Evolutionary conservation across 805 yeast genomes (phyloP).

Genomic region (Debaryomyces tyrocola): DNA sequence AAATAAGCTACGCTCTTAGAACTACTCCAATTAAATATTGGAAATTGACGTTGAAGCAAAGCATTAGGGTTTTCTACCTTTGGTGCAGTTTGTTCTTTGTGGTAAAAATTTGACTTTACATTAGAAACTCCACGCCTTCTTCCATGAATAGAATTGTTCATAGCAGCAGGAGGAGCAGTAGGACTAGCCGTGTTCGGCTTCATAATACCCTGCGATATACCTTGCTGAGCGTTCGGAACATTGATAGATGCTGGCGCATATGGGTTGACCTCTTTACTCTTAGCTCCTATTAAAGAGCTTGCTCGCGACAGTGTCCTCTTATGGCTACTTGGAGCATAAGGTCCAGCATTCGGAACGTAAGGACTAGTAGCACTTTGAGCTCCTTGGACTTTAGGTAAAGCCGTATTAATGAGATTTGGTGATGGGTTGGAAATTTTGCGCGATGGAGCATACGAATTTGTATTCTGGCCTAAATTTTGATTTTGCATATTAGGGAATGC

Average conservation of each 20-base stretch:
- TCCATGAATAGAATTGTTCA: slow-evolving; percentile 8
- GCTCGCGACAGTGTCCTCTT: slow-evolving; percentile 39
- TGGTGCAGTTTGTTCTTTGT: slow-evolving; percentile 14
- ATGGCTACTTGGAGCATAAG: slow-evolving; percentile 39
- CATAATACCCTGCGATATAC: neutral
- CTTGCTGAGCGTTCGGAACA: slow-evolving; percentile 3
- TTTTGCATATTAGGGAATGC: neutral
- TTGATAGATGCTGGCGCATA: slow-evolving; percentile 34
- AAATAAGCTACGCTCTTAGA: slow-evolving; percentile 28
- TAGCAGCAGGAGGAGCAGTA: neutral
- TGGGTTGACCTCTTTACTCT: slow-evolving; percentile 41
- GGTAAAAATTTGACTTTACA: slow-evolving; percentile 15
- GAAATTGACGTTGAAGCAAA: slow-evolving; percentile 63
- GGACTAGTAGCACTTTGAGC: slow-evolving; percentile 32
- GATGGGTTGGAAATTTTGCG: slow-evolving; percentile 8
- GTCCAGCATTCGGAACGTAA: slow-evolving; percentile 45
- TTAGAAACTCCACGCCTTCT: slow-evolving; percentile 27
- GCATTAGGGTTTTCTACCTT: slow-evolving; percentile 52
- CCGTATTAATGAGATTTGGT: slow-evolving; percentile 21
- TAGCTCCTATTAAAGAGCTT: slow-evolving; percentile 39
- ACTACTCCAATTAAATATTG: slow-evolving; percentile 65
- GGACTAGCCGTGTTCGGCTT: slow-evolving; percentile 1
- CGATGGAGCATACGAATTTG: slow-evolving; percentile 1
- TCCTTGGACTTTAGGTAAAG: slow-evolving; percentile 19
- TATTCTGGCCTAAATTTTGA: no score